Percentiles rank a stretch among this genome's conserved stretches.
Conservation (phyloP, 2,329 filamentous ascomycete genomes). For the Aciculosporium take region DNA sequence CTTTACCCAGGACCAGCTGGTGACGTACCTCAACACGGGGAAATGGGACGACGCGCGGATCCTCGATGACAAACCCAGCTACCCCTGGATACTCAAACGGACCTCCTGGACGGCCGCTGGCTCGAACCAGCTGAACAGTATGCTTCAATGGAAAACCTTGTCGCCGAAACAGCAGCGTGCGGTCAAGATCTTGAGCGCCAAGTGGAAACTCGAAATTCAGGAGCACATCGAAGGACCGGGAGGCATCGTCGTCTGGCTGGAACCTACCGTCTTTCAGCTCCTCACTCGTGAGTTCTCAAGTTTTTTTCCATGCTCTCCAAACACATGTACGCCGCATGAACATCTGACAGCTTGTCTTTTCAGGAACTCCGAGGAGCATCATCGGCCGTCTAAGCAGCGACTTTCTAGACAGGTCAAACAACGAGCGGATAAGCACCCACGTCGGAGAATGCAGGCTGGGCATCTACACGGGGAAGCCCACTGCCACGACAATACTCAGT, state of each 20-base stretch:
- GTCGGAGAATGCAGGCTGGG: slow-evolving; percentile 12
- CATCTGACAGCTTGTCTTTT: not conserved
- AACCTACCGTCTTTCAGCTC: slow-evolving; percentile 27
- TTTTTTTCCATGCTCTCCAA: not conserved
- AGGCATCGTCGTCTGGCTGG: slow-evolving; percentile 23
- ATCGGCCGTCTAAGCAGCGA: slow-evolving; percentile 16
- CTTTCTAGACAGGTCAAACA: slow-evolving; percentile 17
- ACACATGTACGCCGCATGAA: not conserved
- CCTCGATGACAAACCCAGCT: slow-evolving; percentile 8
- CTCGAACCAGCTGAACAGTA: too few species aligned
- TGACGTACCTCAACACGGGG: slow-evolving; percentile 22
- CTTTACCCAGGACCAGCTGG: slow-evolving; percentile 33
- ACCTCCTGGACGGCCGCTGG: slow-evolving; percentile 28
- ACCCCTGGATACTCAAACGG: slow-evolving; percentile 28
- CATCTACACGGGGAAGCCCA: slow-evolving; percentile 18
- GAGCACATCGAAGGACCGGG: slow-evolving; percentile 31
- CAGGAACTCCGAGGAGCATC: slow-evolving; percentile 11
- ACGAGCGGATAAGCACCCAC: slow-evolving; percentile 16
- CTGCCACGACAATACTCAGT: slow-evolving; percentile 19
- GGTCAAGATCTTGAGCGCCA: slow-evolving; percentile 29
- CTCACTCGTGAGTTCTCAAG: slow-evolving; percentile 28
- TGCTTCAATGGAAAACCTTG: slow-evolving; percentile 6
- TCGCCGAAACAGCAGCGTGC: slow-evolving; percentile 27
- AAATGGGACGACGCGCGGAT: not conserved
- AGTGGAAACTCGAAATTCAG: slow-evolving; percentile 35